phyloP scores from a whole-genome alignment of 768 basidiomycete species.

The Russula sp. region DNA sequence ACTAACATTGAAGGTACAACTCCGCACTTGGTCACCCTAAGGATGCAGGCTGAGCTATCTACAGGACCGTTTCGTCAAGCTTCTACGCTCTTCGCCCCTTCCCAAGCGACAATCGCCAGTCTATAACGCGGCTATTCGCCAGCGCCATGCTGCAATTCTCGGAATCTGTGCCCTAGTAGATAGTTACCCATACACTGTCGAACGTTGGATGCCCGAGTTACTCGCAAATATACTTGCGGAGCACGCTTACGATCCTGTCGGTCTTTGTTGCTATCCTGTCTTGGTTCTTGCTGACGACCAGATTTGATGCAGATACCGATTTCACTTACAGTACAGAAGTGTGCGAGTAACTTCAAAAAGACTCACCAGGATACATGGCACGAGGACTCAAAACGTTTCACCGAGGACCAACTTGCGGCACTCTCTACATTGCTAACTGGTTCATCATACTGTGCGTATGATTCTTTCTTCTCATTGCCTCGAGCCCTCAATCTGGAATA shows the following conservation, averaged over 20 bases:
- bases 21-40: slow-evolving; percentile 27
- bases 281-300: slow-evolving; percentile 20
- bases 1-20: slow-evolving; percentile 60
- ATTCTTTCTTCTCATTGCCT: background rate
- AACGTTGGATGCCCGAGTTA: slow-evolving; percentile 88
- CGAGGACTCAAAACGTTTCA: slow-evolving; percentile 81
- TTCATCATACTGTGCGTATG: slow-evolving; percentile 70
- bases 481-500: background rate
- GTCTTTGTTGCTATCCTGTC: background rate
- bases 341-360: slow-evolving; percentile 75
- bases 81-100: slow-evolving; percentile 63
- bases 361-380: slow-evolving; percentile 90
- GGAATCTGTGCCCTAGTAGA: slow-evolving; percentile 93
- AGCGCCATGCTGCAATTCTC: slow-evolving; percentile 86
- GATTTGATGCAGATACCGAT: slow-evolving; percentile 62
- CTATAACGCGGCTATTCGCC: slow-evolving; percentile 70
- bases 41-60: slow-evolving; percentile 35
- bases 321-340: slow-evolving; percentile 77
- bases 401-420: slow-evolving; percentile 78
- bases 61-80: slow-evolving; percentile 76
- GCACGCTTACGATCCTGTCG: slow-evolving; percentile 81
- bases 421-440: slow-evolving; percentile 83
- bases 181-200: slow-evolving; percentile 94
- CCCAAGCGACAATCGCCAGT: slow-evolving; percentile 59
- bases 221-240: slow-evolving; percentile 75